Conservation (phyloP, 441 rosid species). For the Rhodomyrtus psidioides region DNA sequence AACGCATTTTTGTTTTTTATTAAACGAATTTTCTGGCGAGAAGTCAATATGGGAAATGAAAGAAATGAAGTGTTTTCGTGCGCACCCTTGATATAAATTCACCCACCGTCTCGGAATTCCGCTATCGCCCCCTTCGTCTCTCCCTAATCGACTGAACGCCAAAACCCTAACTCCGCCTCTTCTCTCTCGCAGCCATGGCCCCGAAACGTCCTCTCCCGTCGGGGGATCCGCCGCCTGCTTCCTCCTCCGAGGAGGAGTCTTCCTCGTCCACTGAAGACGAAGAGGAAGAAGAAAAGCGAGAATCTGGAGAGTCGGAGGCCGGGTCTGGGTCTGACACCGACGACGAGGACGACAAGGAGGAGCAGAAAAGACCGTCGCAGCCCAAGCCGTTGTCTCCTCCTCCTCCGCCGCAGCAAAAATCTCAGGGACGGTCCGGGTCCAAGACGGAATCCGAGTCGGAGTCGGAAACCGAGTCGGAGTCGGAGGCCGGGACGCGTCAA, state of each 20-base stretch:
- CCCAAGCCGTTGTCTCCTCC: slow-evolving; percentile 1
- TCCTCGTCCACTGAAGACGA: slow-evolving; percentile 7
- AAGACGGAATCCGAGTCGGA: slow-evolving; percentile 28
- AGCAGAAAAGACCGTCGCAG: background rate
- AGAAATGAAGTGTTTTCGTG: no score
- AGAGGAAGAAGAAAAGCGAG: background rate
- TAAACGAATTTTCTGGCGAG: no score
- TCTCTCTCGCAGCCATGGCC: background rate
- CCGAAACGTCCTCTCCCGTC: background rate
- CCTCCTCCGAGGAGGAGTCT: slow-evolving; percentile 23
- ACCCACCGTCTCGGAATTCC: background rate
- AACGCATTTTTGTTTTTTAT: no score
- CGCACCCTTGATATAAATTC: background rate
- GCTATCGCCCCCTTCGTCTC: background rate
- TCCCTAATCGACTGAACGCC: background rate
- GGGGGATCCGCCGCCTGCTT: slow-evolving; percentile 9
- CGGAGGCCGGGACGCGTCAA: background rate
- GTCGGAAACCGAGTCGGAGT: slow-evolving; percentile 12
- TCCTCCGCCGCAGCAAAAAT: background rate
- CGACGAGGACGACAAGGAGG: background rate
- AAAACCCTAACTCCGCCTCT: background rate
- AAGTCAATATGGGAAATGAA: no score
- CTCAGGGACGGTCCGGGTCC: background rate
- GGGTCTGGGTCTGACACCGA: background rate
- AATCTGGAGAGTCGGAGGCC: background rate